Conservation (phyloP, 148 eudicot genomes). For the Diospyros lotus region DNA sequence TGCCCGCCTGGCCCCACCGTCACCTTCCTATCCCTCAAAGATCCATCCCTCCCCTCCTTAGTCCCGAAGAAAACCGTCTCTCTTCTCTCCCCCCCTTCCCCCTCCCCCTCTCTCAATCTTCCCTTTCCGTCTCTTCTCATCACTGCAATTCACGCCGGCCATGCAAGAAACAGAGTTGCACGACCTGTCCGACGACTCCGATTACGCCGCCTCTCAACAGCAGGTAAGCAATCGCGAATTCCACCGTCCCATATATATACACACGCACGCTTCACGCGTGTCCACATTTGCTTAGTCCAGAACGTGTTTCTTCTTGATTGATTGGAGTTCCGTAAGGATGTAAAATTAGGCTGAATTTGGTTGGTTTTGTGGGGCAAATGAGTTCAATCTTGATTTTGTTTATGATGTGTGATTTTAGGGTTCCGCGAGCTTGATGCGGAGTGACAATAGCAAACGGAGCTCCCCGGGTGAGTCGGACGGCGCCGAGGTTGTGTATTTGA, state of each 20-base stretch:
- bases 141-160: conserved; percentile 8
- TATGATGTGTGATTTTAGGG: conserved; percentile 16
- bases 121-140: background rate
- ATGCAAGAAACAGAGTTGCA: conserved; percentile 44
- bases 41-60: background rate
- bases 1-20: no score
- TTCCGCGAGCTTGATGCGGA: conserved; percentile 24
- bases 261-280: background rate
- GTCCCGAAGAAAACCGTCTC: background rate
- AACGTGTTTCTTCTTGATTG: background rate
- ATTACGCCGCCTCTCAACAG: conserved; percentile 49
- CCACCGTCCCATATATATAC: background rate
- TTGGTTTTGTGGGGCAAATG: background rate
- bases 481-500: conserved; percentile 59
- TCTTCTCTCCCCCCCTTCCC: background rate
- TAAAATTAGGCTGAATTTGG: background rate
- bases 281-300: background rate
- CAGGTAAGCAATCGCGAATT: conserved; percentile 24
- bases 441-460: conserved; percentile 51
- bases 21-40: no score
- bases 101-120: background rate
- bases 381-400: conserved; percentile 1
- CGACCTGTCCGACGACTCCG: conserved; percentile 52
- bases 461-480: conserved; percentile 52
- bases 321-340: background rate